These are phyloP conservation scores for Geotrichum europaeum DNA, from an alignment of 1,139 yeast genomes.

Conservation along the genomic window DNA sequence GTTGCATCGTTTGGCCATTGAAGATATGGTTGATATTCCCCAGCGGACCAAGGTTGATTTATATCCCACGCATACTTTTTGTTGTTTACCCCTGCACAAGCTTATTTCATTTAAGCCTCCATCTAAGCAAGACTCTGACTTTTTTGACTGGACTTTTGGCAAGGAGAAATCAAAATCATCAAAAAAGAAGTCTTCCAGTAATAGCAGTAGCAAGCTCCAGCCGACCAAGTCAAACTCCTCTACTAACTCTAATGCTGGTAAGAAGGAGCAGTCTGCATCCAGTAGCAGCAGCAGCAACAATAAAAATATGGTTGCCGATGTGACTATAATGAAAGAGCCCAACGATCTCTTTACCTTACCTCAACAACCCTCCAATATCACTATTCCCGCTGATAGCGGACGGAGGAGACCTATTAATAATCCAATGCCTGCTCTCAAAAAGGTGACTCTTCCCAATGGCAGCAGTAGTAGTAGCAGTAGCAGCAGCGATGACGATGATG, in stretches of 20 bases:
- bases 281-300: not conserved
- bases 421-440: conserved; percentile 7
- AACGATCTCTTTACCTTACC: not conserved
- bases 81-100: conserved; percentile 46
- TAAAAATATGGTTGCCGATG: not conserved
- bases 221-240: conserved; percentile 8
- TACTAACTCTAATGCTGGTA: not conserved
- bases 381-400: not conserved
- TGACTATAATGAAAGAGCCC: not conserved
- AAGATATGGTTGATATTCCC: conserved; percentile 54
- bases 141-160: conserved; percentile 8
- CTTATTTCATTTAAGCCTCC: conserved; percentile 32
- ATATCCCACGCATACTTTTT: conserved; percentile 45
- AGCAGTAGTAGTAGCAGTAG: conserved; percentile 9
- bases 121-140: conserved; percentile 4
- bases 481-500: conserved; percentile 11
- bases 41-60: conserved; percentile 50
- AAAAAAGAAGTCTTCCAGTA: not conserved
- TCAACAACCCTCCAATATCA: not conserved
- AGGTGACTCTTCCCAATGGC: not conserved
- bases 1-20: conserved; percentile 47
- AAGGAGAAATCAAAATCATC: conserved; percentile 3
- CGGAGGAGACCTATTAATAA: not conserved
- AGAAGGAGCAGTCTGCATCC: not conserved
- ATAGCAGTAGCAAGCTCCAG: not conserved